Percentiles rank a stretch among this genome's conserved stretches.
phyloP scores from a whole-genome alignment of 2,329 filamentous ascomycete species.

The Pseudopithomyces chartarum region DNA sequence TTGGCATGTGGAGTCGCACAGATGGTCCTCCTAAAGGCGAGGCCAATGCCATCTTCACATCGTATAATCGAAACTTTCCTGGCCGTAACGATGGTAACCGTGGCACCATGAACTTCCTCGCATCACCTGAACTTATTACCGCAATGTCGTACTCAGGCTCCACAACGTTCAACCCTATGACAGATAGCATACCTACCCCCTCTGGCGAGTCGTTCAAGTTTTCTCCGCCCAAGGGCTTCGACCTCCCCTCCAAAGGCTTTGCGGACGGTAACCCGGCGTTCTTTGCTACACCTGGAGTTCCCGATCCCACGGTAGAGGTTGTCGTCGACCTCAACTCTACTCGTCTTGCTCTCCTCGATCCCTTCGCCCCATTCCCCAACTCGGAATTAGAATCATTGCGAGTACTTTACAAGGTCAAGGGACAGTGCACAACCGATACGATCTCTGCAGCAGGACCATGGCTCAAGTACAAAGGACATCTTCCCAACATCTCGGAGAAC shows the following conservation, averaged over 20 bases:
- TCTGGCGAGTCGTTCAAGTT: conserved; percentile 86
- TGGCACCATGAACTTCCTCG: conserved; percentile 97
- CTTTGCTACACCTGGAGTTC: conserved; percentile 71
- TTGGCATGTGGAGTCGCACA: conserved; percentile 88
- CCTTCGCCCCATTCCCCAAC: conserved; percentile 82
- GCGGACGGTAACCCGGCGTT: conserved; percentile 77
- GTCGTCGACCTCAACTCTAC: conserved; percentile 85
- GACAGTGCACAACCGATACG: conserved; percentile 98
- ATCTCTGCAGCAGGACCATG: conserved; percentile 96
- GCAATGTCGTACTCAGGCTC: conserved; percentile 92
- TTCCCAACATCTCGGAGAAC: conserved; percentile 97
- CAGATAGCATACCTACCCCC: conserved; percentile 79
- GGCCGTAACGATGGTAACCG: conserved; percentile 97
- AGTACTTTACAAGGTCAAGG: conserved; percentile 94
- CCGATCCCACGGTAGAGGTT: conserved; percentile 73
- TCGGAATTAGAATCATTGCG: conserved; percentile 76
- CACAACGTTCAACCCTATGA: conserved; percentile 96
- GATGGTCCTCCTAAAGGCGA: conserved; percentile 85
- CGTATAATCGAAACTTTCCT: conserved; percentile 98
- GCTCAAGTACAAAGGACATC: conserved; percentile 99
- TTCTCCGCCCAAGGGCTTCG: conserved; percentile 68
- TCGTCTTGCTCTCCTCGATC: conserved; percentile 87
- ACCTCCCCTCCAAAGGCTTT: conserved; percentile 74
- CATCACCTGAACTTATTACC: conserved; percentile 94
- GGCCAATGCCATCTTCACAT: conserved; percentile 91